Evolutionary conservation across 371 early-diverging fungal species (phyloP).

Genomic region (Mortierella polycephala): DNA sequence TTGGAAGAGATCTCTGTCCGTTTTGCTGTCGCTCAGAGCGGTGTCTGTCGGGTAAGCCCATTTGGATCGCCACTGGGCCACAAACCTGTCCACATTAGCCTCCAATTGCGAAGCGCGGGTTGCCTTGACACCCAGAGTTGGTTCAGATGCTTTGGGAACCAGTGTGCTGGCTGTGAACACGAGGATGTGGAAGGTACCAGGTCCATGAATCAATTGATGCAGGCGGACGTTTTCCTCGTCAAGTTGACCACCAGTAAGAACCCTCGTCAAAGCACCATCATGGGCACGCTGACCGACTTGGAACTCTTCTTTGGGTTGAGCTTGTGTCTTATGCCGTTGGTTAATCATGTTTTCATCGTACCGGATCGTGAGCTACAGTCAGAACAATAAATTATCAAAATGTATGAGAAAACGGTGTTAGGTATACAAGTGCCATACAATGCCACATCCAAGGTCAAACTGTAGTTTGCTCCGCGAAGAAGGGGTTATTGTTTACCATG

Average conservation of each 20-base stretch:
- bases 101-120: conserved; percentile 6
- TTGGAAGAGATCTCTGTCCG: conserved; percentile 32
- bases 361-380: conserved; percentile 22
- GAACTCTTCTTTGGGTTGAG: conserved; percentile 12
- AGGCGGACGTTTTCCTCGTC: conserved; percentile 17
- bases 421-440: too few relatives aligned
- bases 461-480: too few relatives aligned
- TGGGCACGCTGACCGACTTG: conserved; percentile 50
- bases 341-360: conserved; percentile 38
- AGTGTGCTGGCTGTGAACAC: conserved; percentile 46
- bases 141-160: conserved; percentile 1
- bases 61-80: conserved; percentile 8
- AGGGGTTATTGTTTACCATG: conserved; percentile 21
- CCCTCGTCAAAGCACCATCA: conserved; percentile 30
- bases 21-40: conserved; percentile 15
- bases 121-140: neutral
- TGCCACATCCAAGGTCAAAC: too few relatives aligned
- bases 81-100: conserved; percentile 6
- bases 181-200: conserved; percentile 44
- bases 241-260: conserved; percentile 11
- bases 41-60: conserved; percentile 12
- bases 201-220: conserved; percentile 33
- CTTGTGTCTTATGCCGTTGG: conserved; percentile 34
- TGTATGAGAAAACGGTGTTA: too few relatives aligned
- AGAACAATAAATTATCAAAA: neutral